These are phyloP conservation scores for Hypoxylon trugodes DNA, from an alignment of 495 filamentous ascomycete species.

Conservation along the genomic window DNA sequence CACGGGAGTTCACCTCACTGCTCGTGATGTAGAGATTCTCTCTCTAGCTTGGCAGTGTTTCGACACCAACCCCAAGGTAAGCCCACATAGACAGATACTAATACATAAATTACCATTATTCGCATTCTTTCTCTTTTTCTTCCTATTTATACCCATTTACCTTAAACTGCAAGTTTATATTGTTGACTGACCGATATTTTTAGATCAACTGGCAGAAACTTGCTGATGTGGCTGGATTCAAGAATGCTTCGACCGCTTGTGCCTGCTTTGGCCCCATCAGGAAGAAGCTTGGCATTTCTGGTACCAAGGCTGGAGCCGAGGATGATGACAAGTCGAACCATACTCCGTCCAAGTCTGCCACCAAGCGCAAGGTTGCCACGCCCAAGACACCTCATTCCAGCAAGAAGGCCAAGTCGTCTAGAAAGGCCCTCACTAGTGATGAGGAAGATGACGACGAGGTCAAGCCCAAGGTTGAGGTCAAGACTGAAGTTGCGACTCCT, in stretches of 20 bases:
- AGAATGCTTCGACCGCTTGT: conserved; percentile 18
- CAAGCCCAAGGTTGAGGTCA: neutral
- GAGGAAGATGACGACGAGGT: neutral
- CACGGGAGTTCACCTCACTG: neutral
- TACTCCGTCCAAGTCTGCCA: conserved; percentile 1
- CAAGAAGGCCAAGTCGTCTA: conserved; percentile 16
- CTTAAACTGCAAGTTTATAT: neutral
- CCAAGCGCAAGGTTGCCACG: conserved; percentile 6
- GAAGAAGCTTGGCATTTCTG: conserved; percentile 24
- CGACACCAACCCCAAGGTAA: conserved; percentile 19
- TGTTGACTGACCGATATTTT: neutral
- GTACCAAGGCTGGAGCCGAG: neutral
- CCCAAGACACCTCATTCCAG: neutral
- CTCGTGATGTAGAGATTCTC: conserved; percentile 30
- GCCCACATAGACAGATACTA: neutral
- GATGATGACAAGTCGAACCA: neutral
- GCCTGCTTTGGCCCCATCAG: conserved; percentile 23
- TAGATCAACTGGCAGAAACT: conserved; percentile 34
- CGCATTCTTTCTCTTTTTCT: neutral
- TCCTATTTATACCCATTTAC: neutral
- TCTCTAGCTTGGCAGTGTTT: conserved; percentile 19
- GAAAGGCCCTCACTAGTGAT: neutral
- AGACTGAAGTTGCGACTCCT: neutral
- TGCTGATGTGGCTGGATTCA: conserved; percentile 22
- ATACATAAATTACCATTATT: neutral